A percentile compares a stretch with the other conserved stretches of the same genome.
These are phyloP conservation scores for Elaeis guineensis DNA, from an alignment of 176 grass and related monocot species.

Conservation along the genomic window DNA sequence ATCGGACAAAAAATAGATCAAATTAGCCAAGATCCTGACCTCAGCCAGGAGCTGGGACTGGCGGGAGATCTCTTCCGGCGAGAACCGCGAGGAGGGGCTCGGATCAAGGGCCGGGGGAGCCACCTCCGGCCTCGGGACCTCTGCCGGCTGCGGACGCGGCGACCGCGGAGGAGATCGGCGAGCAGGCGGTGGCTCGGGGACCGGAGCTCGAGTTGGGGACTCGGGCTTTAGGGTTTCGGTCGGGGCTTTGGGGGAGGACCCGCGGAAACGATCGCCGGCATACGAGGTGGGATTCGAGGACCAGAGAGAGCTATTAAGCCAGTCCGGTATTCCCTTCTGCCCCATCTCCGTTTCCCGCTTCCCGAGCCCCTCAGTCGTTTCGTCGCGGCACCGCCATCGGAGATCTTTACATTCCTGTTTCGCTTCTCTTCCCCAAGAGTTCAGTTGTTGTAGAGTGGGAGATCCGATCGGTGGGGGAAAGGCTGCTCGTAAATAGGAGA, in stretches of 20 bases:
- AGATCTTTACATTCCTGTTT: not conserved
- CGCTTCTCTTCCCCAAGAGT: no score
- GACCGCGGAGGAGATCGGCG: constrained; percentile 32
- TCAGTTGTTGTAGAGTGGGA: no score
- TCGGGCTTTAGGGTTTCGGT: not conserved
- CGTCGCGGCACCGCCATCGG: not conserved
- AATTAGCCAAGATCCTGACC: constrained; percentile 8
- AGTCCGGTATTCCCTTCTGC: not conserved
- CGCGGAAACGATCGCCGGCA: not conserved
- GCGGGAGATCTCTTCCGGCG: constrained; percentile 51
- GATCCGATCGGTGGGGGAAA: no score
- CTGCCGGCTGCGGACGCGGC: constrained; percentile 18
- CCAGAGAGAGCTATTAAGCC: constrained; percentile 9
- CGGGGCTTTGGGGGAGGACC: not conserved
- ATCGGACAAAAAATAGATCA: not conserved
- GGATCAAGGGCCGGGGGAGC: not conserved
- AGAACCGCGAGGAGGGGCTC: not conserved
- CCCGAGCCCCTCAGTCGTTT: not conserved
- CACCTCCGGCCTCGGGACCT: not conserved
- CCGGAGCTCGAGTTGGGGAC: not conserved
- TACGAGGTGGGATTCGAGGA: not conserved
- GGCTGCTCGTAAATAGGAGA: accelerated
- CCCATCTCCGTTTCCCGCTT: not conserved
- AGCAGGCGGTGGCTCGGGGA: constrained; percentile 6
- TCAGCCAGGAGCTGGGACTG: constrained; percentile 71